Evolutionary conservation across 83 land plant genomes (phyloP), one percentile per base, ranked within the genome.

Genomic region (Diphasiastrum complanatum): DNA sequence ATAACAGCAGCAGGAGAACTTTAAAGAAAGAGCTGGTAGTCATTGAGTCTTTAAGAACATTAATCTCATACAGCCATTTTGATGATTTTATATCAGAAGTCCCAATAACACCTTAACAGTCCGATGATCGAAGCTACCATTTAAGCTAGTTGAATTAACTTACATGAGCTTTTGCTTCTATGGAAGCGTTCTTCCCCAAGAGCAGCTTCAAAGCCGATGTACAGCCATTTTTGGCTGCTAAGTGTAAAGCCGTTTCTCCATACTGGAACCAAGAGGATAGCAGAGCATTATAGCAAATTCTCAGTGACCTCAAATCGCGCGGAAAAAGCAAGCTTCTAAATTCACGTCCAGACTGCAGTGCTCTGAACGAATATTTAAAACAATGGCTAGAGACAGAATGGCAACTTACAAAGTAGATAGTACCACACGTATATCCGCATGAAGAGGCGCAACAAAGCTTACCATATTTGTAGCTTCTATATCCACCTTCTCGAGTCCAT

Each of bases 381-480:
- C 25, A 45, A 45, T 24, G 1, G 5, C 16, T 19, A 2, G 5
- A 36, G 25, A 65, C 0, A 6, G 24, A 43, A 29, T 33, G 31
- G 24, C 27, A 27, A 58, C 23, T 0, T 27, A 27, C 5, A 47
- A 19, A 25, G 31, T 22, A 24, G 18, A 51, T 2, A 18, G 3
- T 10, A 35, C 3, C 2, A 29, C 4, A 1, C 2, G 47, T 0
- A 1, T 32, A 22, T 49, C 35, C 46, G 33, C 24, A 63, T 11
- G n/a, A 48, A 60, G 19, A 33, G 2, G 55, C 10, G 34, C 30
- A 2, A 36, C 47, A 48, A 56, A 68, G n/a, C 29, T 30, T 67
- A 91, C 97, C 97, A 87, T 91, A 64, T 91, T 91, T 57, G 59
- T 82, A 8, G 95, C 85, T 47, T 91, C 97, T 69, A 87, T 40